Conservation (phyloP, 805 yeast species). For the Ogataea pilisensis region DNA sequence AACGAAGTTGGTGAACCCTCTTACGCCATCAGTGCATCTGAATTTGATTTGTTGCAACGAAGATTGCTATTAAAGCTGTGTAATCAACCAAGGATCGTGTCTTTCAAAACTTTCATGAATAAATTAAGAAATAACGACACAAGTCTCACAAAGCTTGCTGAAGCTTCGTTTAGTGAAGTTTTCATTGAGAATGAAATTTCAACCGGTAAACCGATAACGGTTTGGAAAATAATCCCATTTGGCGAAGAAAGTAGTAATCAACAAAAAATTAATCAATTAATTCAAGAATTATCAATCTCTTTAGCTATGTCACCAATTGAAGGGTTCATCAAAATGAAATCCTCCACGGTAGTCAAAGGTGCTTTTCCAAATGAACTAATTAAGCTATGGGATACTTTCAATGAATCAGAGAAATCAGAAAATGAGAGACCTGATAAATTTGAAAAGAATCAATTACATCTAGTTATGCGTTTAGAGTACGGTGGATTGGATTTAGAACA, state of each 20-base stretch:
- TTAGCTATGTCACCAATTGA: slow-evolving; percentile 34
- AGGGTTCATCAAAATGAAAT: slow-evolving; percentile 43
- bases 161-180: slow-evolving; percentile 46
- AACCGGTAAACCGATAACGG: slow-evolving; percentile 27
- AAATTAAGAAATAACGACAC: slow-evolving; percentile 18
- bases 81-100: slow-evolving; percentile 27
- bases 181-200: slow-evolving; percentile 28
- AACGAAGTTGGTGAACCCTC: slow-evolving; percentile 14
- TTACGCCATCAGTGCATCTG: slow-evolving; percentile 31
- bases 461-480: slow-evolving; percentile 36
- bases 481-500: slow-evolving; percentile 44
- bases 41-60: slow-evolving; percentile 31
- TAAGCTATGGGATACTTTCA: slow-evolving; percentile 41
- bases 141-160: slow-evolving; percentile 37
- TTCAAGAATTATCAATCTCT: slow-evolving; percentile 45
- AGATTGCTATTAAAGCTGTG: slow-evolving; percentile 35
- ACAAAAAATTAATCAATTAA: slow-evolving; percentile 36
- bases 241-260: slow-evolving; percentile 41
- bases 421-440: slow-evolving; percentile 38
- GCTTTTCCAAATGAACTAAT: slow-evolving; percentile 37
- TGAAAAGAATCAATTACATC: slow-evolving; percentile 30
- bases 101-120: slow-evolving; percentile 30
- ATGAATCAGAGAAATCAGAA: slow-evolving; percentile 8
- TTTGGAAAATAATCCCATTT: slow-evolving; percentile 52
- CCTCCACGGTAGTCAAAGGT: slow-evolving; percentile 46